These are phyloP conservation scores for Bondarzewia mesenterica DNA, from an alignment of 1,284 basidiomycete genomes.

Conservation along the genomic window DNA sequence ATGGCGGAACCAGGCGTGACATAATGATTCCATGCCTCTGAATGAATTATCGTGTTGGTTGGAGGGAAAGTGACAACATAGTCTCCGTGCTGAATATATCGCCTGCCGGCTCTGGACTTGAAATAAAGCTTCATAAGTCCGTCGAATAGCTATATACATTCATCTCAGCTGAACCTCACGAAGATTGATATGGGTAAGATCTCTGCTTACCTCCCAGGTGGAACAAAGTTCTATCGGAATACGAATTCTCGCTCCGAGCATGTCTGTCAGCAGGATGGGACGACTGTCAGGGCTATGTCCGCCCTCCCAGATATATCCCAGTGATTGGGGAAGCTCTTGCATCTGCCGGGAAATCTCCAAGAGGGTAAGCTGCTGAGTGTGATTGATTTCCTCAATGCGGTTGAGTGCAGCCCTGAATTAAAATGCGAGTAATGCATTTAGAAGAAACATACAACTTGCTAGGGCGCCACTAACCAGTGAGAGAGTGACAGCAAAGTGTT, in stretches of 20 bases:
- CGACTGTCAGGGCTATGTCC: not conserved
- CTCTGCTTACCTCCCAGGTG: not conserved
- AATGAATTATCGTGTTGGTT: not conserved
- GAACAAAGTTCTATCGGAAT: not conserved
- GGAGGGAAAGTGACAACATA: not conserved
- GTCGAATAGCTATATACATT: not conserved
- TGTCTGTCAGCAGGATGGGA: not conserved
- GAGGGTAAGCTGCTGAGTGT: not conserved
- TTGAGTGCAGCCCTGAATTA: not conserved
- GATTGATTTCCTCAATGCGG: not conserved
- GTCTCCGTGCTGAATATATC: not conserved
- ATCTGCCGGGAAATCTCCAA: not conserved
- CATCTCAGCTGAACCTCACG: not conserved
- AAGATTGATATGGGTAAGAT: not conserved
- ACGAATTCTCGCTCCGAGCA: not conserved
- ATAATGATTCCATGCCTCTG: not conserved
- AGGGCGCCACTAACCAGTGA: not conserved
- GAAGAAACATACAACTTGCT: not conserved
- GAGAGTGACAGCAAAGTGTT: slow-evolving; percentile 1
- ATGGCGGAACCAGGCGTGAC: not conserved
- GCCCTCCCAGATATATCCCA: slow-evolving; percentile 3
- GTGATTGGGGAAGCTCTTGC: not conserved
- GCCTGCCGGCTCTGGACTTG: not conserved
- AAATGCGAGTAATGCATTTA: not conserved
- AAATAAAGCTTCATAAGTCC: not conserved